Conservation (phyloP, 371 early-diverging fungal genomes). For the Dinochytrium kinnereticum region DNA sequence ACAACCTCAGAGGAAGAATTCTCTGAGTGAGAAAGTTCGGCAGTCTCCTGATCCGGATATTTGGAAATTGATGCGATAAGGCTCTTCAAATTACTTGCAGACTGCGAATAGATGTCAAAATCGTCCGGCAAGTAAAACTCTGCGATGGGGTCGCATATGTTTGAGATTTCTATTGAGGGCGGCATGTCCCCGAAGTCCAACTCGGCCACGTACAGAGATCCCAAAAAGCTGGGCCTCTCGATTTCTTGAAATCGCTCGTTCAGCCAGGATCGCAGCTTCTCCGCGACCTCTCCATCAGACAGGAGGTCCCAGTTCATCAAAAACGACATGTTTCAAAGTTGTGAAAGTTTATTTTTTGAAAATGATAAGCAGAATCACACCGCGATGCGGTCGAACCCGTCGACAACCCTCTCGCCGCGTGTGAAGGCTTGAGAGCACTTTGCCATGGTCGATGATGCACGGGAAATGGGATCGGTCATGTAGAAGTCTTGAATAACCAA, state of each 20-base stretch:
- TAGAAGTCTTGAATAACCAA: conserved; percentile 85
- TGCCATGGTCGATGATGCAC: conserved; percentile 96
- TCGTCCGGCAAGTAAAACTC: conserved; percentile 79
- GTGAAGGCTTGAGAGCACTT: conserved; percentile 78
- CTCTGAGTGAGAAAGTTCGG: not conserved
- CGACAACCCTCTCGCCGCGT: conserved; percentile 24
- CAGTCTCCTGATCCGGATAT: not conserved
- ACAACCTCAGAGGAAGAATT: not conserved
- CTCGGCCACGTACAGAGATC: conserved; percentile 77
- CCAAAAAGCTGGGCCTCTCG: conserved; percentile 77
- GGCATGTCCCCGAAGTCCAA: conserved; percentile 86
- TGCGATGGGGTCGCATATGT: conserved; percentile 72
- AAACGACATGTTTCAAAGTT: conserved; percentile 72
- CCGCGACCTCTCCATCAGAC: conserved; percentile 65
- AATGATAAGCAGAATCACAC: not conserved
- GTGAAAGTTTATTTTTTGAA: not conserved
- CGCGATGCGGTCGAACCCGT: not conserved
- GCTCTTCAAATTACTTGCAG: not conserved
- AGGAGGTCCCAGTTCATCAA: conserved; percentile 86
- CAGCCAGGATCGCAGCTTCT: conserved; percentile 74
- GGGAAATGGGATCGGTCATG: conserved; percentile 90
- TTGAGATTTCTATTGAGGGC: conserved; percentile 77
- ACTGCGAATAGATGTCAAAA: conserved; percentile 23
- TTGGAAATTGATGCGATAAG: not conserved
- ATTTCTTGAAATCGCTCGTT: conserved; percentile 80